Percentiles rank a stretch among this genome's conserved stretches.
Evolutionary conservation across 768 basidiomycete species (phyloP).

Genomic region (Cystofilobasidium capitatum): DNA sequence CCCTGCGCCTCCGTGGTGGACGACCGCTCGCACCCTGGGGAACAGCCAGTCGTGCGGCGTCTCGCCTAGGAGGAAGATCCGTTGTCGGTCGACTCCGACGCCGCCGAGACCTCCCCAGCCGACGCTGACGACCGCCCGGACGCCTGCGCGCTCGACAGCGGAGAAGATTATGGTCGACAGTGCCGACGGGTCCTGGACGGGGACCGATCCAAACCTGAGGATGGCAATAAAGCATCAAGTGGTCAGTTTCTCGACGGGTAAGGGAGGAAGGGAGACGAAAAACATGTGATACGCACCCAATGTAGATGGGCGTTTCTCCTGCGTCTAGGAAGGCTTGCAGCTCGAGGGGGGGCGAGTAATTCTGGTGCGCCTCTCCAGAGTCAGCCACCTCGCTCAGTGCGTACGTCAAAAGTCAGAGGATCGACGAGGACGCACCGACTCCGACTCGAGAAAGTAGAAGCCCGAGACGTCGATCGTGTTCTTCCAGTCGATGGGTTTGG

Average conservation of each 20-base stretch:
- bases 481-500: conserved; percentile 56
- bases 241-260: background rate
- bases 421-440: background rate
- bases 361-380: conserved; percentile 31
- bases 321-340: conserved; percentile 46
- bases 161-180: conserved; percentile 54
- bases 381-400: background rate
- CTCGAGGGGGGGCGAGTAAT: conserved; percentile 47
- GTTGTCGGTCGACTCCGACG: conserved; percentile 46
- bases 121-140: conserved; percentile 54
- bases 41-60: conserved; percentile 66
- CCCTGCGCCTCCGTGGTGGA: conserved; percentile 58
- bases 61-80: conserved; percentile 52
- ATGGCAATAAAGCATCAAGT: background rate
- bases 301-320: conserved; percentile 52
- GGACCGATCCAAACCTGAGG: conserved; percentile 53
- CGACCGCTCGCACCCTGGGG: conserved; percentile 50
- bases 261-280: background rate
- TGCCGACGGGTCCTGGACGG: conserved; percentile 49
- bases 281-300: conserved; percentile 43
- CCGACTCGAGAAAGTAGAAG: conserved; percentile 55
- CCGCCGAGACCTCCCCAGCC: conserved; percentile 55
- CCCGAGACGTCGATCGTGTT: conserved; percentile 59
- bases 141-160: conserved; percentile 49
- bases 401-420: background rate